These are phyloP conservation scores for Digitaria exilis DNA, from an alignment of 202 grass and related monocot species.

Conservation along the genomic window DNA sequence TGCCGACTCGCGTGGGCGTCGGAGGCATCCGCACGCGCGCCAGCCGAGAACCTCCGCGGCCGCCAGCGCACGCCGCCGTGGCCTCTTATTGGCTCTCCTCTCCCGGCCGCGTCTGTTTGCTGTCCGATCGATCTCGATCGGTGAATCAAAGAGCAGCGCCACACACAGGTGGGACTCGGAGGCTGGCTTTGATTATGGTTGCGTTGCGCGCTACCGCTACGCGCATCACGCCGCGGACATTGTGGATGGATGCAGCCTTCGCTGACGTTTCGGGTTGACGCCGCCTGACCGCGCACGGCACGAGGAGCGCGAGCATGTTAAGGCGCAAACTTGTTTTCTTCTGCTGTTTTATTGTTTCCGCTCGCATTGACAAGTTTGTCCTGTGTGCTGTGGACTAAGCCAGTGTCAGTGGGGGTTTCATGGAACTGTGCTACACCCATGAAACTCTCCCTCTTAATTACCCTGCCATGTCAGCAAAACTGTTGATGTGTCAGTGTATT, in stretches of 20 bases:
- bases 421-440: no score
- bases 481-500: no score
- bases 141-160: no score
- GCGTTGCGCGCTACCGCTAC: no score
- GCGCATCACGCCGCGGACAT: background rate
- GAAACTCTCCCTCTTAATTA: no score
- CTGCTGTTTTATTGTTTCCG: background rate
- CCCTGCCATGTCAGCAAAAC: no score
- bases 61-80: background rate
- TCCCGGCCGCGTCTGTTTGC: background rate
- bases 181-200: background rate
- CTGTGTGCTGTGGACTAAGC: no score
- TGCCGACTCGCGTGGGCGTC: no score
- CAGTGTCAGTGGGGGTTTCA: no score
- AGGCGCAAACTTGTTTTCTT: background rate
- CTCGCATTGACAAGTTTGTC: background rate
- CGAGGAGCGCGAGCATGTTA: background rate
- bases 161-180: no score
- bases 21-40: no score
- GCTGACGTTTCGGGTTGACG: slow-evolving; percentile 33
- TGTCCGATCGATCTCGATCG: slow-evolving; percentile 18
- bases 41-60: background rate
- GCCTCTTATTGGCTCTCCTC: background rate
- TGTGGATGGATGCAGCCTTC: slow-evolving; percentile 10
- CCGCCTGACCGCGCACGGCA: background rate